Evolutionary conservation across 768 basidiomycete genomes (phyloP).

Genomic region (Cyclocybe aegerita): DNA sequence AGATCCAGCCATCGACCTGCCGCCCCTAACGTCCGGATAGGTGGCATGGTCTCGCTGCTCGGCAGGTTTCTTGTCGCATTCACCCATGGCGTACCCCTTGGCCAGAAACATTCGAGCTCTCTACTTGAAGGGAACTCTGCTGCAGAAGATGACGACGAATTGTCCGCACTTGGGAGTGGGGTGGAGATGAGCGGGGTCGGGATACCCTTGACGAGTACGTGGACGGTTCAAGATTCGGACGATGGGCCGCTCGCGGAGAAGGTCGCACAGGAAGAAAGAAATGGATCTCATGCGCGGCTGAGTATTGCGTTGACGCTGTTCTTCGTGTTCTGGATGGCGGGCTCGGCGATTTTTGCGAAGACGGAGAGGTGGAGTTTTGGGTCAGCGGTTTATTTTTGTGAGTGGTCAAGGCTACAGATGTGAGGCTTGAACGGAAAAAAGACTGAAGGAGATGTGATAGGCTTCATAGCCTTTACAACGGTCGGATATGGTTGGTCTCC

Average conservation of each 20-base stretch:
- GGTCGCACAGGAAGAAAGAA: conserved; percentile 45
- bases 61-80: conserved; percentile 48
- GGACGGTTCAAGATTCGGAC: conserved; percentile 20
- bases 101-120: too few species aligned
- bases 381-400: conserved; percentile 71
- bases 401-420: conserved; percentile 17
- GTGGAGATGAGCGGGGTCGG: background rate
- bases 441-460: conserved; percentile 30
- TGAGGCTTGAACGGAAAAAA: background rate
- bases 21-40: conserved; percentile 54
- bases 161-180: conserved; percentile 3
- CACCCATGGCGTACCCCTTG: conserved; percentile 3
- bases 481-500: conserved; percentile 57
- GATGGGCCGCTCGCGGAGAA: conserved; percentile 28
- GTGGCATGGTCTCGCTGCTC: conserved; percentile 55
- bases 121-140: background rate
- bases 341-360: conserved; percentile 63
- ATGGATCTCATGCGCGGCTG: conserved; percentile 58
- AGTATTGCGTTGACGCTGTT: conserved; percentile 59
- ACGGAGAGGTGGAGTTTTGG: conserved; percentile 74
- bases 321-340: conserved; percentile 82
- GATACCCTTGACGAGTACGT: conserved; percentile 13
- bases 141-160: conserved; percentile 4
- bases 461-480: conserved; percentile 71
- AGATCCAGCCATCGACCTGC: conserved; percentile 7